Percentiles rank a stretch among this genome's conserved stretches.
phyloP scores from a whole-genome alignment of 2,329 filamentous ascomycete species.

The Trichothecium sympodiale region DNA sequence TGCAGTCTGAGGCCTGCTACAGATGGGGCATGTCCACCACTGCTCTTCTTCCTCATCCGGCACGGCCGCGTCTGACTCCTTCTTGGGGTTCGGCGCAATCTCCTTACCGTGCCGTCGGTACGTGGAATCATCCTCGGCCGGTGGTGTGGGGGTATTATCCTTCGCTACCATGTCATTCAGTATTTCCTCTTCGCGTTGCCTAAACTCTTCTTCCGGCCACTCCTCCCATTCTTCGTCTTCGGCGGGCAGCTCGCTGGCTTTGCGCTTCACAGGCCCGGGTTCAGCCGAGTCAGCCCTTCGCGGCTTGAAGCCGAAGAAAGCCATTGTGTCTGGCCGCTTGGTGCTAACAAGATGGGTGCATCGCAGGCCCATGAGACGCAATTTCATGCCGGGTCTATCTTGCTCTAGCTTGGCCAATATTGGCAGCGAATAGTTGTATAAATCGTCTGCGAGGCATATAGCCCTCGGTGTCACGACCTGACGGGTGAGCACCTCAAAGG shows the following conservation, averaged over 20 bases:
- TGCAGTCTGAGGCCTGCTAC: slow-evolving; percentile 60
- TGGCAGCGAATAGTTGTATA: slow-evolving; percentile 71
- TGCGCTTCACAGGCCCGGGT: slow-evolving; percentile 19
- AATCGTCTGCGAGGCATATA: slow-evolving; percentile 62
- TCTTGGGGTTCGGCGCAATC: slow-evolving; percentile 33
- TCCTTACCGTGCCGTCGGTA: slow-evolving; percentile 36
- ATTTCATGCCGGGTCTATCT: slow-evolving; percentile 66
- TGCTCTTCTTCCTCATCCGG: slow-evolving; percentile 24
- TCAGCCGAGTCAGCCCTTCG: slow-evolving; percentile 12
- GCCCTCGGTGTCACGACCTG: slow-evolving; percentile 68
- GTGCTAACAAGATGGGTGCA: slow-evolving; percentile 81
- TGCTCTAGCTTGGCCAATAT: slow-evolving; percentile 78
- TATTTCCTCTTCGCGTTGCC: slow-evolving; percentile 9
- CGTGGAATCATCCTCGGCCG: slow-evolving; percentile 9
- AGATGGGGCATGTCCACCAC: slow-evolving; percentile 83
- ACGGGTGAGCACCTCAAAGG: slow-evolving; percentile 80
- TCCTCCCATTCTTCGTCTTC: slow-evolving; percentile 51
- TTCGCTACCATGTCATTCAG: slow-evolving; percentile 5
- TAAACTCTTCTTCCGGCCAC: slow-evolving; percentile 55
- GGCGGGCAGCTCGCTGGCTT: slow-evolving; percentile 14
- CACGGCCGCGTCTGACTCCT: slow-evolving; percentile 12
- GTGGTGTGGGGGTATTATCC: not conserved
- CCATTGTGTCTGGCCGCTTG: slow-evolving; percentile 65
- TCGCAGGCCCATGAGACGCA: slow-evolving; percentile 79
- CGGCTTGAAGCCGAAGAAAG: slow-evolving; percentile 63